Conservation (phyloP, 2,329 filamentous ascomycete species). For the Cladobotryum mycophilum region DNA sequence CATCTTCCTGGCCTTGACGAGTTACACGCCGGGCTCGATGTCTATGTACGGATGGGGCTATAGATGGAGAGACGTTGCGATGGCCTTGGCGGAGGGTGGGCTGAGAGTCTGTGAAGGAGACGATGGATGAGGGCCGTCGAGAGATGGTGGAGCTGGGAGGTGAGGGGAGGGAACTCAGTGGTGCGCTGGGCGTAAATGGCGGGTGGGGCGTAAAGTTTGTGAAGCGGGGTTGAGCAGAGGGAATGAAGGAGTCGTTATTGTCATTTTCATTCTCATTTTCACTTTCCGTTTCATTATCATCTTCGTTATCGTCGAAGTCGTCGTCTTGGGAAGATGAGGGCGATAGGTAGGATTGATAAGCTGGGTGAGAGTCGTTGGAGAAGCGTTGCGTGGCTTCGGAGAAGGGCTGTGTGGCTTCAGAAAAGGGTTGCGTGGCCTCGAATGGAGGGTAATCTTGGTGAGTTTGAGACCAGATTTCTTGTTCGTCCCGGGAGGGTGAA, state of each 20-base stretch:
- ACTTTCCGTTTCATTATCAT: background rate
- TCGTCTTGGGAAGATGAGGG: background rate
- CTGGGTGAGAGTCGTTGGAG: background rate
- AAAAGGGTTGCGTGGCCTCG: background rate
- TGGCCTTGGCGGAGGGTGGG: conserved; percentile 5
- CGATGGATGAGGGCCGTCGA: background rate
- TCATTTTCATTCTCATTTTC: background rate
- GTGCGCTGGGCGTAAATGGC: no score
- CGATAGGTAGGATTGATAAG: background rate
- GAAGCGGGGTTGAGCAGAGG: conserved; percentile 7
- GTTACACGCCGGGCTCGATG: background rate
- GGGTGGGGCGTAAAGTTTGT: background rate
- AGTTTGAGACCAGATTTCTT: conserved; percentile 5
- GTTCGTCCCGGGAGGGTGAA: conserved; percentile 5
- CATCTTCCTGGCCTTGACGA: conserved; percentile 16
- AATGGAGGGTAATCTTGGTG: background rate
- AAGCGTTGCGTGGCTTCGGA: background rate
- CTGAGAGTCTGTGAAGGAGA: conserved; percentile 10
- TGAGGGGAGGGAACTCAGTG: conserved; percentile 15
- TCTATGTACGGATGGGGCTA: conserved; percentile 1
- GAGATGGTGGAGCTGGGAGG: conserved; percentile 14
- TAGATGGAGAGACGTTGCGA: background rate
- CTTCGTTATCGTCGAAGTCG: background rate
- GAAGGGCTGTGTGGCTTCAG: no score
- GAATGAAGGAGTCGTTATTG: background rate